Conservation (phyloP, 2,329 filamentous ascomycete genomes). For the Phoma sp. region DNA sequence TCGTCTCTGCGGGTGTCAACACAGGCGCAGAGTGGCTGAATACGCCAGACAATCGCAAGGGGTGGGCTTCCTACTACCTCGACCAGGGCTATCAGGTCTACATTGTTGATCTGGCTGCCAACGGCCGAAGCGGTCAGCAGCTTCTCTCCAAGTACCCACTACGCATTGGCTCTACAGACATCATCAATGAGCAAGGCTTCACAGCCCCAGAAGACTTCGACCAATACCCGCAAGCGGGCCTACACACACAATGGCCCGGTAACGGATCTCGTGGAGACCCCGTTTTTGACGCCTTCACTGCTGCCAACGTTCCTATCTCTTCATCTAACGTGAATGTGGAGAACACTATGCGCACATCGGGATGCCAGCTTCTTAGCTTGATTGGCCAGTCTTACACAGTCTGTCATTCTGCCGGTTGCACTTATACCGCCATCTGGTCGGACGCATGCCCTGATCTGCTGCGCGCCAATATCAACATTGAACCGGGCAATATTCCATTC, state of each 20-base stretch:
- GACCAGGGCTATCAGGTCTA: slow-evolving; percentile 31
- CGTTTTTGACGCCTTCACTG: slow-evolving; percentile 29
- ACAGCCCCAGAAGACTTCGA: slow-evolving; percentile 21
- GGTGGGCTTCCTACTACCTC: slow-evolving; percentile 29
- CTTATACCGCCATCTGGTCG: slow-evolving; percentile 29
- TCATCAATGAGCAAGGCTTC: slow-evolving; percentile 22
- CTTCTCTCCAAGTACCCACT: slow-evolving; percentile 16
- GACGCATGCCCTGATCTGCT: slow-evolving; percentile 30
- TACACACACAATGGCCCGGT: slow-evolving; percentile 32
- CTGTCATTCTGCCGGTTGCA: slow-evolving; percentile 29
- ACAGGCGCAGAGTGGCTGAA: slow-evolving; percentile 27
- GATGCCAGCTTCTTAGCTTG: slow-evolving; percentile 23
- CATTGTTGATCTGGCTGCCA: slow-evolving; percentile 24
- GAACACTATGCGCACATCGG: slow-evolving; percentile 25
- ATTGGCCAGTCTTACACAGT: slow-evolving; percentile 29
- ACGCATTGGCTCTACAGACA: slow-evolving; percentile 20
- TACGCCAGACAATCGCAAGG: slow-evolving; percentile 24
- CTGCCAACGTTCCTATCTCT: slow-evolving; percentile 23
- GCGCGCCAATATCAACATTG: slow-evolving; percentile 32
- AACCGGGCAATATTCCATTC: slow-evolving; percentile 27
- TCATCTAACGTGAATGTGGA: slow-evolving; percentile 25
- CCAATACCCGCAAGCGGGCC: slow-evolving; percentile 21
- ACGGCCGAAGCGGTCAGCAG: slow-evolving; percentile 18
- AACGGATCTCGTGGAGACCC: slow-evolving; percentile 24
- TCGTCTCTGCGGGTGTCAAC: slow-evolving; percentile 30